Percentiles rank a stretch among this genome's conserved stretches.
These are phyloP conservation scores for Ilyonectria robusta DNA, from an alignment of 2,329 filamentous ascomycete genomes.

Conservation along the genomic window DNA sequence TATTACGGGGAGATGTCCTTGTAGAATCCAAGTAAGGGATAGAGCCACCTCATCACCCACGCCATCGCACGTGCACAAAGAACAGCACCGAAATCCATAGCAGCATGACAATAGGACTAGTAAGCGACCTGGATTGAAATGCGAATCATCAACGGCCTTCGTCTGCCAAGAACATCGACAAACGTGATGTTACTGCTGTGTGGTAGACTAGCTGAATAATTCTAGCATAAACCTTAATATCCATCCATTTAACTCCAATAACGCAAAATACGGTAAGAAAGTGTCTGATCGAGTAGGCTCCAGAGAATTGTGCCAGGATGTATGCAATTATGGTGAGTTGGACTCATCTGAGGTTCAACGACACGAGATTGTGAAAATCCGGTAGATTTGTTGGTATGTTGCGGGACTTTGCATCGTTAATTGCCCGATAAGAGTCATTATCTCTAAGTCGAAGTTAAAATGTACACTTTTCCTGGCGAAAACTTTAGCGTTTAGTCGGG, in stretches of 20 bases:
- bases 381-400: too few species aligned
- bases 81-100: too few species aligned
- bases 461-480: too few species aligned
- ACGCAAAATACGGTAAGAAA: conserved; percentile 16
- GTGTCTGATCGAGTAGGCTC: conserved; percentile 31
- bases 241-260: conserved; percentile 6
- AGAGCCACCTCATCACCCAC: too few species aligned
- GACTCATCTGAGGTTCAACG: conserved; percentile 35
- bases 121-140: conserved; percentile 11
- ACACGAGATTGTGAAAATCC: conserved; percentile 2
- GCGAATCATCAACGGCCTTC: conserved; percentile 18
- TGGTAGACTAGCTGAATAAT: not conserved
- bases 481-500: too few species aligned
- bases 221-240: conserved; percentile 17
- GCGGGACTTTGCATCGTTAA: too few species aligned
- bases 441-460: too few species aligned
- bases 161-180: conserved; percentile 14
- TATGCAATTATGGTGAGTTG: conserved; percentile 40
- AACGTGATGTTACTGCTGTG: not conserved
- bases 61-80: too few species aligned
- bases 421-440: too few species aligned
- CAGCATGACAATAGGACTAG: not conserved
- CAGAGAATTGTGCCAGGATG: conserved; percentile 38
- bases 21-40: too few species aligned
- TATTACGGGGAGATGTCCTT: too few species aligned